Conservation (phyloP, 192 early-diverging fungal species). For the Coemansia sp. region DNA sequence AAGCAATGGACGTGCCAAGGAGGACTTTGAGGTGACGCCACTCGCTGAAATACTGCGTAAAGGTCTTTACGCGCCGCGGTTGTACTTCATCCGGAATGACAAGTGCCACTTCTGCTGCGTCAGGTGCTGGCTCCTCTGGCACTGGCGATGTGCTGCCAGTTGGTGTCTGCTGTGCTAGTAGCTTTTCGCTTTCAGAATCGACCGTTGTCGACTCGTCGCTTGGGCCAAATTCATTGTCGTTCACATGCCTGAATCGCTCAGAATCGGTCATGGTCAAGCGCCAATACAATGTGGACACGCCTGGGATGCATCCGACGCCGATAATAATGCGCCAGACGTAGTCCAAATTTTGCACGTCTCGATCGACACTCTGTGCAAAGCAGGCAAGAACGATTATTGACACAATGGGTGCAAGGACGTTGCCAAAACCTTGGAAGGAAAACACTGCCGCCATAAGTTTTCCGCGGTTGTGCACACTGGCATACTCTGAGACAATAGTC, state of each 20-base stretch:
- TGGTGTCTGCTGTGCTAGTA: constrained; percentile 21
- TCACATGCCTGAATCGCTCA: constrained; percentile 69
- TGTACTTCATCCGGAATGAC: background rate
- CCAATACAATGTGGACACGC: constrained; percentile 81
- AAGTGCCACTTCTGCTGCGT: background rate
- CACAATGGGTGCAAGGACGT: constrained; percentile 76
- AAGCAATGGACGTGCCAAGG: constrained; percentile 68
- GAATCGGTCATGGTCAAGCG: constrained; percentile 91
- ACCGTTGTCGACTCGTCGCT: constrained; percentile 6
- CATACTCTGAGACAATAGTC: constrained; percentile 89
- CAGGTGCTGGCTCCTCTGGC: background rate
- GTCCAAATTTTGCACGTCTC: constrained; percentile 68
- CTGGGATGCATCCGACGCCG: constrained; percentile 84
- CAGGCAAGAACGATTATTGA: constrained; percentile 67
- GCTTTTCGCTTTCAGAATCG: constrained; percentile 51
- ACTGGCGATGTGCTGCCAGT: background rate
- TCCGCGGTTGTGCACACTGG: constrained; percentile 75
- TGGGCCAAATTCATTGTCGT: background rate
- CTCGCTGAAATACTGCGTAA: constrained; percentile 71
- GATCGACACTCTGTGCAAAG: constrained; percentile 65
- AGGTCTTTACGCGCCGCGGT: constrained; percentile 42
- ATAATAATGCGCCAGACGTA: constrained; percentile 89
- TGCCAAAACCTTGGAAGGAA: constrained; percentile 92
- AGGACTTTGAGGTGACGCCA: constrained; percentile 82
- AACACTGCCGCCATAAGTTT: constrained; percentile 89